These are phyloP conservation scores for Theileria sp. DNA, from an alignment of 169 alveolate species.

Conservation along the genomic window DNA sequence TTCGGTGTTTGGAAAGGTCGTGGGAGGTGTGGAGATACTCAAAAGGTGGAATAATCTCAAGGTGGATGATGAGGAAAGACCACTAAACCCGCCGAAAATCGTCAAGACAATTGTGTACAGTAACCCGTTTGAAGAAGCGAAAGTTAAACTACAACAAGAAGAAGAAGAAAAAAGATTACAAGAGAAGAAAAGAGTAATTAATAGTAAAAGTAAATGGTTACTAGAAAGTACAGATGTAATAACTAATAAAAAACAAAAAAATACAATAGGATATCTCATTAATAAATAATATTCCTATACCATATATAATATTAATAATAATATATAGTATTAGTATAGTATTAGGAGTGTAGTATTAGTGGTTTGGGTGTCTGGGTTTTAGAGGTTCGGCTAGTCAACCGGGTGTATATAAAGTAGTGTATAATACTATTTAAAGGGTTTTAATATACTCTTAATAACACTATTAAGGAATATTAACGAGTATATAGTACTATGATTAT, in stretches of 20 bases:
- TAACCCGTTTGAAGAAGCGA: slow-evolving; percentile 62
- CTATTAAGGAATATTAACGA: too few species aligned
- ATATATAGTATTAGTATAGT: neutral
- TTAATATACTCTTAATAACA: too few species aligned
- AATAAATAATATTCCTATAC: neutral
- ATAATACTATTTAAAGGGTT: too few species aligned
- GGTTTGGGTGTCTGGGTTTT: too few species aligned
- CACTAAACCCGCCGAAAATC: slow-evolving; percentile 62
- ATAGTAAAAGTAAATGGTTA: slow-evolving; percentile 51
- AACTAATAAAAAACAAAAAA: neutral
- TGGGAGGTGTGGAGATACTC: slow-evolving; percentile 64
- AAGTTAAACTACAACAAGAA: slow-evolving; percentile 16
- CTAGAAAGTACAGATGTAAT: slow-evolving; percentile 13
- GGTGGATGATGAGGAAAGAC: slow-evolving; percentile 66
- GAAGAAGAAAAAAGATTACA: neutral
- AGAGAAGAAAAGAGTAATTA: slow-evolving; percentile 8
- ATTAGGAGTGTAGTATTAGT: too few species aligned
- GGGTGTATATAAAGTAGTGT: too few species aligned
- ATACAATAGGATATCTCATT: slow-evolving; percentile 18
- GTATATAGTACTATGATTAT: too few species aligned
- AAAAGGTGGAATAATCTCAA: slow-evolving; percentile 43
- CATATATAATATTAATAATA: neutral
- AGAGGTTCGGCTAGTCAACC: too few species aligned
- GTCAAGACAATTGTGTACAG: slow-evolving; percentile 34
- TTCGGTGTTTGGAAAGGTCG: slow-evolving; percentile 63